phyloP scores from a whole-genome alignment of 2,329 filamentous ascomycete species.

The Trichothecium roseum region DNA sequence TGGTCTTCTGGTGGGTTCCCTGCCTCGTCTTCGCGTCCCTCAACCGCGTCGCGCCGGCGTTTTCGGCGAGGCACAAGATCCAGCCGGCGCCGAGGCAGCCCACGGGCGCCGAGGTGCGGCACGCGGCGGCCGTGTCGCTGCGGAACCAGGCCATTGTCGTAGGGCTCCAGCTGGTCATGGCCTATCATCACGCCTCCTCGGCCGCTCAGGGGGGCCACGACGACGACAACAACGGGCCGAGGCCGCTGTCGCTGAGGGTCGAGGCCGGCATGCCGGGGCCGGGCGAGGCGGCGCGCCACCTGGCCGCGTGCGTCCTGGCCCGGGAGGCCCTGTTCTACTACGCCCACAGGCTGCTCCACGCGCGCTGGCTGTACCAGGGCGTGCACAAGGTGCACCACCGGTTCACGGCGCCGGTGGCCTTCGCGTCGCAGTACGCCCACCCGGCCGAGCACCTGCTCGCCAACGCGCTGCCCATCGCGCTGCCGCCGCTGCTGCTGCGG shows the following conservation, averaged over 20 bases:
- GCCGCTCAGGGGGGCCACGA: conserved; percentile 5
- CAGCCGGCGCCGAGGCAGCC: conserved; percentile 41
- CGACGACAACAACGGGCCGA: too few species aligned
- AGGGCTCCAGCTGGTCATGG: conserved; percentile 15
- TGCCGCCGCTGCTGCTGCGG: conserved; percentile 34
- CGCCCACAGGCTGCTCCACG: conserved; percentile 41
- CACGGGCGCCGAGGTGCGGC: conserved; percentile 27
- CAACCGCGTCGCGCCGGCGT: conserved; percentile 31
- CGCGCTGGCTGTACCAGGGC: conserved; percentile 32
- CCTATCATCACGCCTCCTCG: conserved; percentile 7
- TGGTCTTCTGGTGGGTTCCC: conserved; percentile 35
- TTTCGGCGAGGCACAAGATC: conserved; percentile 41
- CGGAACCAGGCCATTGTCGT: conserved; percentile 36
- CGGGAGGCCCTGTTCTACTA: conserved; percentile 47
- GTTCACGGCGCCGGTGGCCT: conserved; percentile 43
- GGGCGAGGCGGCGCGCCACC: conserved; percentile 25
- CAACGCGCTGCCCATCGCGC: conserved; percentile 38
- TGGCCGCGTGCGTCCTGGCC: conserved; percentile 27
- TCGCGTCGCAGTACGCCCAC: conserved; percentile 46
- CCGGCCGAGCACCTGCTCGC: conserved; percentile 45
- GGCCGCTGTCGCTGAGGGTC: conserved; percentile 25
- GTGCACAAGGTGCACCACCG: conserved; percentile 47
- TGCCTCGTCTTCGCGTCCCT: conserved; percentile 30
- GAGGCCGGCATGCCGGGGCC: conserved; percentile 22
- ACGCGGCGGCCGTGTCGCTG: conserved; percentile 31